Evolutionary conservation across 768 basidiomycete genomes (phyloP), one percentile per base, ranked within the genome.

Genomic region (Amanita fuliginea): DNA sequence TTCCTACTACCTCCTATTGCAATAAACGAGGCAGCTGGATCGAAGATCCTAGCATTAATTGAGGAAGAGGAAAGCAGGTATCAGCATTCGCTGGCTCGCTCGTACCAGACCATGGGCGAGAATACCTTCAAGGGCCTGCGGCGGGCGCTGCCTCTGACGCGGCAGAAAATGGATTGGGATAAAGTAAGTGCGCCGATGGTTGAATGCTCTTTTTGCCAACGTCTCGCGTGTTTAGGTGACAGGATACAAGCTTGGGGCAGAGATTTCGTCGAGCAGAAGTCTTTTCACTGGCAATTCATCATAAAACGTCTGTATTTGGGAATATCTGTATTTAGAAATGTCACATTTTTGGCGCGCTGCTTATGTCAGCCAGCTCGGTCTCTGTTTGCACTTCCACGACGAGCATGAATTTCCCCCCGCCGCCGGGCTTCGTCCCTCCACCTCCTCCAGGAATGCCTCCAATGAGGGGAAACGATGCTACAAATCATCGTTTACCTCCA

Each of bases 111-210:
- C 56, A 84, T 99, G 80, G 79, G 86, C 35, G 94, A 97, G 59
- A 92, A 90, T 67, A 86, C 87, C 0, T 98, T 97, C 76, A 90
- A 89, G 64, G 81, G 85, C 5, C 72, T 99, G 45, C 74, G 96
- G 56, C 76, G 96, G 33, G 92, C 93, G 1, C 66, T 99, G 51
- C 96, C 95, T 0, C 70, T 97, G 60, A 97, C 93, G 10, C 76
- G 90, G 56, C 87, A 90, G 61, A 97, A 97, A 65, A 64, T 98
- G 33, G 93, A 98, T 52, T 99, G 96, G 95, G 92, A 95, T 54
- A 90, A 83, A 74, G 90, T 87, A 49, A 9, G 69, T 39, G 32
- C 19, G 44, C 24, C n/a, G 6, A 13, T 41, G 39, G 56, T 9
- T 52, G 52, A 26, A 4, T n/a, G n/a, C 18, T 16, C 8, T 4